Conservation (phyloP, 306 rosid species). For the Acacia acuminata region DNA sequence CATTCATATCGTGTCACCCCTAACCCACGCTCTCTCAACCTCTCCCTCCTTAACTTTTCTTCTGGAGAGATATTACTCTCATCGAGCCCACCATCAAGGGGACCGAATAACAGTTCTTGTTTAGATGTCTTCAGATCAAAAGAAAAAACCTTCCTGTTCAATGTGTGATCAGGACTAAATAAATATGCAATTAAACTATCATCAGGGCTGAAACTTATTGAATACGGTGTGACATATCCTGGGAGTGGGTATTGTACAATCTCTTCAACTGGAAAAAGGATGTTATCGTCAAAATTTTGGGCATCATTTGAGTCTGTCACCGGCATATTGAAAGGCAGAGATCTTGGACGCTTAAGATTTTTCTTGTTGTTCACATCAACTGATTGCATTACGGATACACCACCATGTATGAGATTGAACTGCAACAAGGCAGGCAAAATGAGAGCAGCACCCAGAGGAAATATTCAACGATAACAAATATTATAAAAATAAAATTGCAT, state of each 20-base stretch:
- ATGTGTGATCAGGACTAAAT: slow-evolving; percentile 79
- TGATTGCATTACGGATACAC: slow-evolving; percentile 70
- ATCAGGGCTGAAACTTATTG: slow-evolving; percentile 84
- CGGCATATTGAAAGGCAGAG: slow-evolving; percentile 66
- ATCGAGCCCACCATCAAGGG: slow-evolving; percentile 90
- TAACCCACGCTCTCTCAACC: slow-evolving; percentile 91
- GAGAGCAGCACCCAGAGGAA: slow-evolving; percentile 9
- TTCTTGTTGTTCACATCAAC: slow-evolving; percentile 61
- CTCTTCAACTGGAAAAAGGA: slow-evolving; percentile 80
- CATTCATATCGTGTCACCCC: slow-evolving; percentile 97
- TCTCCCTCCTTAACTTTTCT: slow-evolving; percentile 96
- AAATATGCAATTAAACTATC: slow-evolving; percentile 67
- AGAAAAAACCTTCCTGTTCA: slow-evolving; percentile 77
- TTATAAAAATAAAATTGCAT: not conserved
- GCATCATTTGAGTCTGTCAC: slow-evolving; percentile 55
- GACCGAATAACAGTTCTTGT: slow-evolving; percentile 80
- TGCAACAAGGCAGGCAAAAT: slow-evolving; percentile 40
- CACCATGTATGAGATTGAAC: slow-evolving; percentile 36
- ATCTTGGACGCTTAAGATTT: slow-evolving; percentile 70
- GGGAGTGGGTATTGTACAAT: slow-evolving; percentile 93
- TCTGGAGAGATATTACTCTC: slow-evolving; percentile 86
- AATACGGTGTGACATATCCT: slow-evolving; percentile 79
- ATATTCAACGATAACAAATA: not conserved
- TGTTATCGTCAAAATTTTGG: slow-evolving; percentile 52
- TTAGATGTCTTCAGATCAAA: slow-evolving; percentile 61